Evolutionary conservation across 805 yeast genomes (phyloP).

Genomic region (Saccharomyces kudriavzevii): DNA sequence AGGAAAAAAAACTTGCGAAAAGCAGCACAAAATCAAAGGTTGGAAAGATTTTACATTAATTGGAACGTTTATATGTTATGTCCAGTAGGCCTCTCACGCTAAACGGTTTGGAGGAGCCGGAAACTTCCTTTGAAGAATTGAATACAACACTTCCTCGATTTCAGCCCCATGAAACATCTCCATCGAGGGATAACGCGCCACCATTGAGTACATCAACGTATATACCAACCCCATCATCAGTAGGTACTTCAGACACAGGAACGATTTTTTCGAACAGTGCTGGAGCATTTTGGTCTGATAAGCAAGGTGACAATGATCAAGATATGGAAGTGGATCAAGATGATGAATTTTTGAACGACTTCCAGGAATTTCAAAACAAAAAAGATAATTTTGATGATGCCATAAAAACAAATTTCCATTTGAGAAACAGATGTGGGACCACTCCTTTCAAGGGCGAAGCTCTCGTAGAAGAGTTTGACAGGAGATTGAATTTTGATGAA

Average conservation of each 20-base stretch:
- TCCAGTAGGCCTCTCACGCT: constrained; percentile 1
- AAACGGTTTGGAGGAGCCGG: constrained; percentile 16
- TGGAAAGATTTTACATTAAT: background rate
- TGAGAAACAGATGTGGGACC: constrained; percentile 2
- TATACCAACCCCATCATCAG: constrained; percentile 19
- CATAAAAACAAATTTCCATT: constrained; percentile 14
- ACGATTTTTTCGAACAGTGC: constrained; percentile 22
- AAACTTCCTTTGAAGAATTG: constrained; percentile 28
- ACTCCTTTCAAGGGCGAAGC: constrained; percentile 4
- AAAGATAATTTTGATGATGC: constrained; percentile 24
- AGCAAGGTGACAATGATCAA: constrained; percentile 6
- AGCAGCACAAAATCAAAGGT: background rate
- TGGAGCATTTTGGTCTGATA: background rate
- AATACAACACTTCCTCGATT: constrained; percentile 20
- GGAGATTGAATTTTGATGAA: constrained; percentile 7
- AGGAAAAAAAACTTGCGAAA: background rate
- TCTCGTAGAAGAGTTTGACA: constrained; percentile 12
- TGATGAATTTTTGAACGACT: constrained; percentile 22
- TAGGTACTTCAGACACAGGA: constrained; percentile 24
- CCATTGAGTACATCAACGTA: background rate
- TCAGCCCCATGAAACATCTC: background rate
- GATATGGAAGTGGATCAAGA: constrained; percentile 17
- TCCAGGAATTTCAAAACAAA: constrained; percentile 23
- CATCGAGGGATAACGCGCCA: background rate
- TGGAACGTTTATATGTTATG: background rate